Evolutionary conservation across 2,329 filamentous ascomycete species (phyloP), one percentile per base, ranked within the genome.

Genomic region (Tetracladium maxilliforme): DNA sequence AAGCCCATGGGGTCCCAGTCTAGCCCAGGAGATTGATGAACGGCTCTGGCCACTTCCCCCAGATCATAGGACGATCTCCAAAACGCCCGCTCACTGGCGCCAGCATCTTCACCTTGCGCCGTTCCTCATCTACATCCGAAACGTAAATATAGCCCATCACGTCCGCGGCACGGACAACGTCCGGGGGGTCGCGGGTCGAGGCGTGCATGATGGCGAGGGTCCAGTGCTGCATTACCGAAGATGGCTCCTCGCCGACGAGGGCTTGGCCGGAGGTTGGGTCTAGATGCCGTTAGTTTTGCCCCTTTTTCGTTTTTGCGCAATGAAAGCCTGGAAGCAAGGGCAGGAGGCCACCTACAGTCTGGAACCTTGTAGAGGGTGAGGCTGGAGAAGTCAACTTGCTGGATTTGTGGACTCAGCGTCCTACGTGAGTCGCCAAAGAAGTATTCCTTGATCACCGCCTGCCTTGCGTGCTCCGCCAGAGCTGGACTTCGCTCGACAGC

Each of bases 61-160:
- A 78, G 11, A 95, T 61, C 41, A 95, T 58, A 5, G 87, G 84
- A 42, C 75, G 64, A 36, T 78, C 70, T 1, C 82, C 83, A 31
- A 93, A 61, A 30, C 79, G 65, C 3, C 84, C 84, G 26, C 79
- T 80, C 32, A 93, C 72, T 2, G 90, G 90, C 11, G 81, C 75
- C 30, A 98, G 55, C 12, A 95, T 60, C 42, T 81, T 78, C 16
- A 94, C 61, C 46, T 80, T 79, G 36, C 72, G 72, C 48, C 79
- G 79, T 38, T 78, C 75, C 43, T 82, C 79, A 42, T 98, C 86
- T 4, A 95, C 82, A 33, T 93, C 82, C 1, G 82, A 77, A 10
- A 95, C 79, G 42, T 93, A 94, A 16, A 94, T 66, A 43, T 92
- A 98, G 0, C 90, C 90, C 65, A 92, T 78, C 16, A 95, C 74